These are phyloP conservation scores for Pythium utonaiense DNA, from an alignment of 352 stramenopile genomes.

Conservation along the genomic window DNA sequence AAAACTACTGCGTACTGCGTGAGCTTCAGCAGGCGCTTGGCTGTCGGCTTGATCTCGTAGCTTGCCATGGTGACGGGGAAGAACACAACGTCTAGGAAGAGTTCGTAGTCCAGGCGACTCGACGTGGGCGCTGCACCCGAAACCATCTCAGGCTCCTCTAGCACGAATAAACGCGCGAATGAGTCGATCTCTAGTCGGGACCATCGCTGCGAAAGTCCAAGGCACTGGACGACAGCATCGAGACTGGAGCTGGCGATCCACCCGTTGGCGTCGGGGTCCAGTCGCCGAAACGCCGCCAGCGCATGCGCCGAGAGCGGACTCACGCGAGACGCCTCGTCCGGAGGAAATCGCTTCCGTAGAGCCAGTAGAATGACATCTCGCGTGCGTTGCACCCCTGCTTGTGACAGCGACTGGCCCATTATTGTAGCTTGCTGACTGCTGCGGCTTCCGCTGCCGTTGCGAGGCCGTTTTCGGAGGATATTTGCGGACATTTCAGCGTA, in stretches of 20 bases:
- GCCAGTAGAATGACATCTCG: constrained; percentile 16
- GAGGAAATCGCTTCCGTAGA: constrained; percentile 3
- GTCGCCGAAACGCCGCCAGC: constrained; percentile 6
- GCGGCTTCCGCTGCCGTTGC: not conserved
- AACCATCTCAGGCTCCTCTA: not conserved
- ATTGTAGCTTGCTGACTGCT: too few relatives aligned
- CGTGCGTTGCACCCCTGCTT: constrained; percentile 9
- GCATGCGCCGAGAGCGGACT: not conserved
- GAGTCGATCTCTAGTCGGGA: constrained; percentile 4
- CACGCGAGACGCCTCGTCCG: not conserved
- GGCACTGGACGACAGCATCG: not conserved
- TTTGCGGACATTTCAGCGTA: not conserved
- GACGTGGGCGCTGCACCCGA: constrained; percentile 1
- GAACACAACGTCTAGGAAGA: constrained; percentile 57
- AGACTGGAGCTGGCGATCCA: constrained; percentile 13
- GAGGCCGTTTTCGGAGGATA: not conserved
- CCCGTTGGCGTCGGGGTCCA: not conserved
- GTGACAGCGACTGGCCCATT: constrained; percentile 19
- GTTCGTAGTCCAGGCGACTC: constrained; percentile 29
- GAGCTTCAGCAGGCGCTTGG: not conserved
- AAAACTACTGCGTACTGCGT: constrained; percentile 8
- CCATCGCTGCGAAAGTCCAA: constrained; percentile 9
- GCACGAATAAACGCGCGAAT: constrained; percentile 9
- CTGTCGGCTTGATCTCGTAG: not conserved
- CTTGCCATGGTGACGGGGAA: constrained; percentile 32